Conservation (phyloP, 768 basidiomycete species). For the Xerocomellus dryophilus region DNA sequence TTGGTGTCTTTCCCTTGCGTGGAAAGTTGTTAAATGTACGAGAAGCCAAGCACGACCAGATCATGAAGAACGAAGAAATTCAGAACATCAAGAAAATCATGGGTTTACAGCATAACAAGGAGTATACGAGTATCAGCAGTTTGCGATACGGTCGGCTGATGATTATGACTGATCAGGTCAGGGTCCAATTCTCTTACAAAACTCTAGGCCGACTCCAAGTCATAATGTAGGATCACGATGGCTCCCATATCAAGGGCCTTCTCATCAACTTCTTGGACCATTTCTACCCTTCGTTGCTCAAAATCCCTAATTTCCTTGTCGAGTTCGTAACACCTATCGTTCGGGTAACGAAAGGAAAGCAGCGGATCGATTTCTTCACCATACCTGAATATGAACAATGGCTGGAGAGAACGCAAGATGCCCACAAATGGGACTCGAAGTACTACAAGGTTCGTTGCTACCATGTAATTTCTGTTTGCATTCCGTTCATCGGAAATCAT, state of each 20-base stretch:
- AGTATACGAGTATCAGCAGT: slow-evolving; percentile 63
- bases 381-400: slow-evolving; percentile 96
- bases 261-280: slow-evolving; percentile 97
- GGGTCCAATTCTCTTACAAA: not conserved
- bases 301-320: slow-evolving; percentile 86
- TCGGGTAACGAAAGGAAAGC: slow-evolving; percentile 79
- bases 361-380: slow-evolving; percentile 88
- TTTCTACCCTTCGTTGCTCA: slow-evolving; percentile 92
- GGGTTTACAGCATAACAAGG: slow-evolving; percentile 92
- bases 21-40: slow-evolving; percentile 97
- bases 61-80: slow-evolving; percentile 98
- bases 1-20: slow-evolving; percentile 95
- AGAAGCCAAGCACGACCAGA: slow-evolving; percentile 92
- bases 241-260: slow-evolving; percentile 99
- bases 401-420: slow-evolving; percentile 72
- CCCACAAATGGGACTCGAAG: slow-evolving; percentile 85
- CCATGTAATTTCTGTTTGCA: not conserved
- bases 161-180: slow-evolving; percentile 99
- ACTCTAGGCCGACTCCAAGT: not conserved
- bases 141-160: slow-evolving; percentile 93
- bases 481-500: slow-evolving; percentile 1
- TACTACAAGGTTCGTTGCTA: slow-evolving; percentile 85
- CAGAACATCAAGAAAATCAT: slow-evolving; percentile 98
- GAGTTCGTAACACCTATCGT: slow-evolving; percentile 99
- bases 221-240: slow-evolving; percentile 87